phyloP scores from a whole-genome alignment of 331 rosid species.

The Spiraea crenata region DNA sequence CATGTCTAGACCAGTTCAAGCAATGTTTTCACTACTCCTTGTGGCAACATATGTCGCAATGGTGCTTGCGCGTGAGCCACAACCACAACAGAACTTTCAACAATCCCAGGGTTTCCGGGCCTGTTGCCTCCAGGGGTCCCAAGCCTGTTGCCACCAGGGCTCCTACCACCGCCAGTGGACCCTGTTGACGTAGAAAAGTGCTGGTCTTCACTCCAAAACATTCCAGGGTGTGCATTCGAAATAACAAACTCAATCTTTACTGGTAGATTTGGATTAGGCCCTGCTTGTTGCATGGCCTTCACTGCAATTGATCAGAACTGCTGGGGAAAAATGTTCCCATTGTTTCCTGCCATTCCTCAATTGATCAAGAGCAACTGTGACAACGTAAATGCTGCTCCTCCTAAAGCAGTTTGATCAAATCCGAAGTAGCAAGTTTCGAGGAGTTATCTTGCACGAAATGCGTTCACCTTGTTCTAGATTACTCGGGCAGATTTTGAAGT shows the following conservation, averaged over 20 bases:
- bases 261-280: neutral
- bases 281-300: constrained; percentile 14
- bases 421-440: no score
- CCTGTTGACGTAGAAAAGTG: neutral
- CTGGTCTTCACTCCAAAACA: neutral
- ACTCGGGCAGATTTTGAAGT: no score
- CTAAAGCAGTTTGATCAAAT: no score
- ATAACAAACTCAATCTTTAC: neutral
- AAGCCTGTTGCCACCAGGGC: neutral
- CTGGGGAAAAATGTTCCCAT: constrained; percentile 13
- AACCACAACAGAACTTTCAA: neutral
- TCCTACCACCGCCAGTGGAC: neutral
- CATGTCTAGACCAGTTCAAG: neutral
- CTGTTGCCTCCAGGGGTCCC: neutral
- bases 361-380: constrained; percentile 4
- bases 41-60: neutral
- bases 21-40: neutral
- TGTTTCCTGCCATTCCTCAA: constrained; percentile 4
- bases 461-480: no score
- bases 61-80: neutral
- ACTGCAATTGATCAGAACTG: constrained; percentile 6
- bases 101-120: neutral
- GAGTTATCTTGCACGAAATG: no score
- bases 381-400: no score
- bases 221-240: neutral